Base-by-base conservation (phyloP, 805 yeast genomes). In the Nakazawaea ishiwadae region DNA sequence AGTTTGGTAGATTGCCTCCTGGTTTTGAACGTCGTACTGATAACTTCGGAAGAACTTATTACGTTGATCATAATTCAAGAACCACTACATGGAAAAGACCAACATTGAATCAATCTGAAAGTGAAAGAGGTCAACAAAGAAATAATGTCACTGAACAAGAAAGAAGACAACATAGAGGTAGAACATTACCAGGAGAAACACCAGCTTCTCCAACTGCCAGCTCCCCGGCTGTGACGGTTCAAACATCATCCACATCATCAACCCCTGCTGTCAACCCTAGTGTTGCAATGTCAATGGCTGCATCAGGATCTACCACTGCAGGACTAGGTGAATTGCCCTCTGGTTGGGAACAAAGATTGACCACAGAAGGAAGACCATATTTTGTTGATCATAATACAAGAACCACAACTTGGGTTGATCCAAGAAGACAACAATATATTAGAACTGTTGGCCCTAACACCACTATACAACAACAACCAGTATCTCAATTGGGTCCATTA, bases 51-150 rank as follows among this genome's bases (percentile, higher is more conserved):
- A 79, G 99, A 58, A 91, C 98, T 1, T 93, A 93, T 65, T 93
- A 91, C 59, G 99, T 93, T 28, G 99, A 93, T 65, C 99, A 93
- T 66, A 89, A 91, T 62, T 86, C 96, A 16, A 81, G 97, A 65
- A 86, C 96, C 7, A 93, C 99, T 7, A 91, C 99, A n/a, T 93
- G 99, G 99, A 89, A 85, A 54, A 77, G 99, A 54, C 99, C 99
- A 23, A 81, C 93, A 3, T 60, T 81, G 49, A 91, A 84, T 40
- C 87, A 85, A 55, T 70, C 80, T 31, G 96, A 88, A 58, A 68
- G 77, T 14, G 96, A 80, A 54, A 68, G 77, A 56, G 68, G 69
- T 21, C 69, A 63, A 46, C 82, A 77, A 58, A 65, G 84, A 55
- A 82, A 74, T 54, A 75, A 74, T 48, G 75, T 76, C 40, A 84